Evolutionary conservation across 2,329 filamentous ascomycete species (phyloP).

Genomic region (Sclerotinia spermophila): DNA sequence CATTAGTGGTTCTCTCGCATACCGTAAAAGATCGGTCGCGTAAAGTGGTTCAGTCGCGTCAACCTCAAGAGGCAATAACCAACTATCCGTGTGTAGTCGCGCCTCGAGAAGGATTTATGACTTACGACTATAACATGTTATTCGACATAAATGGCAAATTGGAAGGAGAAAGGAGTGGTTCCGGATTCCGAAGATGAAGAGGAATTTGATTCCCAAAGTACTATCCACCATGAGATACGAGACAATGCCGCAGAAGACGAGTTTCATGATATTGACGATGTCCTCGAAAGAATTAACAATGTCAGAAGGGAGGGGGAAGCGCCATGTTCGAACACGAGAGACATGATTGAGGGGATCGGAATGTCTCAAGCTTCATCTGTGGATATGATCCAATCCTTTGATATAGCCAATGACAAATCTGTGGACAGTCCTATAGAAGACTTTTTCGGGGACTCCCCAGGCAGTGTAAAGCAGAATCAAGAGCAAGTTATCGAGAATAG

Average conservation of each 20-base stretch:
- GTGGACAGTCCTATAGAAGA: neutral
- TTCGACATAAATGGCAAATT: conserved; percentile 33
- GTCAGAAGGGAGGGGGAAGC: neutral
- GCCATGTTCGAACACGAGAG: neutral
- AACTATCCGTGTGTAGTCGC: neutral
- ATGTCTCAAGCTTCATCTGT: conserved; percentile 18
- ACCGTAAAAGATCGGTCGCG: conserved; percentile 16
- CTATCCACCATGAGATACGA: conserved; percentile 7
- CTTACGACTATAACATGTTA: conserved; percentile 27
- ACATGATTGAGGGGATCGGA: neutral
- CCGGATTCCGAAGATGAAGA: conserved; percentile 40
- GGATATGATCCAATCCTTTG: conserved; percentile 10
- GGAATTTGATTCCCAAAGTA: conserved; percentile 28
- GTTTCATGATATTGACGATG: conserved; percentile 10
- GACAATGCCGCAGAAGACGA: conserved; percentile 10
- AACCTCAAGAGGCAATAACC: conserved; percentile 13
- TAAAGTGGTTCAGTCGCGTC: conserved; percentile 19
- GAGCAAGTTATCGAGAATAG: neutral
- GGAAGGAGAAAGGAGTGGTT: conserved; percentile 39
- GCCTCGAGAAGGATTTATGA: neutral
- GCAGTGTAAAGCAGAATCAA: neutral
- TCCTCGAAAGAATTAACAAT: neutral
- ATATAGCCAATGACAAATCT: neutral
- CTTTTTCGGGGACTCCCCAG: neutral
- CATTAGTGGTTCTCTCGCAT: neutral